phyloP scores from a whole-genome alignment of 768 basidiomycete genomes.

The Boletus tylopilopsis region DNA sequence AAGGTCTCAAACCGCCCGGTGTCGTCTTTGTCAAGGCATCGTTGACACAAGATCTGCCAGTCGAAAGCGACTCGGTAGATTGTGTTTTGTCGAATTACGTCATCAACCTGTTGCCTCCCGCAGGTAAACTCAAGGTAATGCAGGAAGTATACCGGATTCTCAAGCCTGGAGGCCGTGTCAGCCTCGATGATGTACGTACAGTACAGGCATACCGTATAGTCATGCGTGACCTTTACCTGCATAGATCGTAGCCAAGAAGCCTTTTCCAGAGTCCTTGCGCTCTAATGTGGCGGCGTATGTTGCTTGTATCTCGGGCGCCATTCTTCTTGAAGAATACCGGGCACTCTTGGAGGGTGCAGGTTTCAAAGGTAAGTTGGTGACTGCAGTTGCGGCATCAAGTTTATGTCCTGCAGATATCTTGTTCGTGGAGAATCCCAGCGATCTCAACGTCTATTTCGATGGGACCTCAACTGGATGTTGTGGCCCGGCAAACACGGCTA shows the following conservation, averaged over 20 bases:
- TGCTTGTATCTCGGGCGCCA: constrained; percentile 47
- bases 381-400: neutral
- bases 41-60: constrained; percentile 44
- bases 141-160: constrained; percentile 48
- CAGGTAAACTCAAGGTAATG: constrained; percentile 40
- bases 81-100: constrained; percentile 59
- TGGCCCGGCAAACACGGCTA: neutral
- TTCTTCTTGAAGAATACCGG: constrained; percentile 37
- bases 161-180: constrained; percentile 54
- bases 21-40: constrained; percentile 46
- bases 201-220: no score
- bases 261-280: constrained; percentile 40
- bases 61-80: constrained; percentile 46
- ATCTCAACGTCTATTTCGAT: constrained; percentile 36
- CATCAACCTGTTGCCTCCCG: constrained; percentile 44
- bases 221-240: neutral
- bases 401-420: constrained; percentile 32
- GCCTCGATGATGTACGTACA: constrained; percentile 46
- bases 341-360: constrained; percentile 37
- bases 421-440: constrained; percentile 39
- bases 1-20: constrained; percentile 42
- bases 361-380: constrained; percentile 34
- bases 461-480: constrained; percentile 15
- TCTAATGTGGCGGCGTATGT: constrained; percentile 40
- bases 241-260: constrained; percentile 47